These are phyloP conservation scores for Thraustotheca clavata DNA, from an alignment of 352 stramenopile genomes.

Conservation along the genomic window DNA sequence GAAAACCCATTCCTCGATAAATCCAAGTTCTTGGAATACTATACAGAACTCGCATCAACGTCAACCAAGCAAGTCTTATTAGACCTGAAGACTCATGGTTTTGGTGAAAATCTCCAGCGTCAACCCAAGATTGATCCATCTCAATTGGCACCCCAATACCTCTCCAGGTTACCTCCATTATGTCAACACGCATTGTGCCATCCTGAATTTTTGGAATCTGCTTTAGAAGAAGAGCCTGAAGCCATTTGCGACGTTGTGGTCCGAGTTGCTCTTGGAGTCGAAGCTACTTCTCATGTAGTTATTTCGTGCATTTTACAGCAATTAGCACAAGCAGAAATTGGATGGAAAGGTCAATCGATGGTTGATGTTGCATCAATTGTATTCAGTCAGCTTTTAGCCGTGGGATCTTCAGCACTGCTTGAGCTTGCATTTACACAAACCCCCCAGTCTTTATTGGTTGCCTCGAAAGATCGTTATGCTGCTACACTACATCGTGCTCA, in stretches of 20 bases:
- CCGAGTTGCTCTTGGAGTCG: conserved; percentile 53
- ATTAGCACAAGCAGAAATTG: conserved; percentile 69
- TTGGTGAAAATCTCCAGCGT: conserved; percentile 69
- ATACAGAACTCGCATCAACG: conserved; percentile 63
- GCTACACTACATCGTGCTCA: neutral
- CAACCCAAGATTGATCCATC: conserved; percentile 31
- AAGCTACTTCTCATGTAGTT: conserved; percentile 46
- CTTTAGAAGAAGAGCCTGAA: conserved; percentile 80
- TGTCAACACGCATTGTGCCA: conserved; percentile 58
- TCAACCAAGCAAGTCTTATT: conserved; percentile 72
- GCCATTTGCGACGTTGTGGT: conserved; percentile 66
- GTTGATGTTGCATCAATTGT: conserved; percentile 60
- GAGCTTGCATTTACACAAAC: conserved; percentile 52
- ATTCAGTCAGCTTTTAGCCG: conserved; percentile 50
- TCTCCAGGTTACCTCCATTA: conserved; percentile 48
- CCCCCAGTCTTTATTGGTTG: conserved; percentile 62
- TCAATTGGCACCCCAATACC: no score
- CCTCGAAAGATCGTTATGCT: conserved; percentile 35
- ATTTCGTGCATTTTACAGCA: conserved; percentile 64
- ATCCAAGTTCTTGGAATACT: conserved; percentile 73
- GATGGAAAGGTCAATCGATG: conserved; percentile 82
- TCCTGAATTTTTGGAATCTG: conserved; percentile 79
- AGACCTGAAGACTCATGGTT: conserved; percentile 71
- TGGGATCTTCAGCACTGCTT: conserved; percentile 53
- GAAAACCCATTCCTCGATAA: conserved; percentile 56